These are phyloP conservation scores for Amyloporia xantha DNA, from an alignment of 768 basidiomycete species.

Conservation along the genomic window DNA sequence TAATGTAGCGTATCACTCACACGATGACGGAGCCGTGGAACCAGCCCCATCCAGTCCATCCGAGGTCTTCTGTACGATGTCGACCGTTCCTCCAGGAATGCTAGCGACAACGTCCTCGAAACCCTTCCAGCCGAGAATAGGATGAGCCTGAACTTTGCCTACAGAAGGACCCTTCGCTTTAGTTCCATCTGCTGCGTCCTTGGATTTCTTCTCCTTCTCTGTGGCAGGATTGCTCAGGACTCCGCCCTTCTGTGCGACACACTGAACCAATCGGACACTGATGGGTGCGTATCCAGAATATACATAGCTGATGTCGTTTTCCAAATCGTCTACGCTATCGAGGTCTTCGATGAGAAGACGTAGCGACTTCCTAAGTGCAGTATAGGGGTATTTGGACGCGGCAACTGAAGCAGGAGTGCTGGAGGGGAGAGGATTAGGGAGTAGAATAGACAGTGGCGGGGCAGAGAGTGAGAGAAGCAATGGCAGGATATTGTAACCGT, in stretches of 20 bases:
- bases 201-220: slow-evolving; percentile 45
- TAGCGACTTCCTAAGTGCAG: slow-evolving; percentile 69
- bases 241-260: slow-evolving; percentile 85
- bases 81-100: slow-evolving; percentile 84
- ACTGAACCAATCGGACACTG: slow-evolving; percentile 86
- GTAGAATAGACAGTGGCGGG: slow-evolving; percentile 59
- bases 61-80: slow-evolving; percentile 51
- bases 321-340: slow-evolving; percentile 72
- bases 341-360: slow-evolving; percentile 90
- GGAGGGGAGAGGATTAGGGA: slow-evolving; percentile 62
- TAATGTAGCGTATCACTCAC: slow-evolving; percentile 17
- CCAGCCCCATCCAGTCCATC: slow-evolving; percentile 22
- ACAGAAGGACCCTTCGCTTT: slow-evolving; percentile 31
- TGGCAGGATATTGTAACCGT: slow-evolving; percentile 69
- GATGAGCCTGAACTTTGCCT: slow-evolving; percentile 74
- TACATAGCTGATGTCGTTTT: slow-evolving; percentile 92
- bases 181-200: slow-evolving; percentile 30
- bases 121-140: slow-evolving; percentile 94
- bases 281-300: slow-evolving; percentile 98
- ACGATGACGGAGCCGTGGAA: slow-evolving; percentile 26
- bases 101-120: slow-evolving; percentile 84
- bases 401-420: slow-evolving; percentile 35
- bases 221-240: slow-evolving; percentile 74
- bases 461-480: slow-evolving; percentile 58
- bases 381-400: slow-evolving; percentile 62